Conservation (phyloP, 1,139 yeast genomes). For the Lodderomyces oxycetoniae region DNA sequence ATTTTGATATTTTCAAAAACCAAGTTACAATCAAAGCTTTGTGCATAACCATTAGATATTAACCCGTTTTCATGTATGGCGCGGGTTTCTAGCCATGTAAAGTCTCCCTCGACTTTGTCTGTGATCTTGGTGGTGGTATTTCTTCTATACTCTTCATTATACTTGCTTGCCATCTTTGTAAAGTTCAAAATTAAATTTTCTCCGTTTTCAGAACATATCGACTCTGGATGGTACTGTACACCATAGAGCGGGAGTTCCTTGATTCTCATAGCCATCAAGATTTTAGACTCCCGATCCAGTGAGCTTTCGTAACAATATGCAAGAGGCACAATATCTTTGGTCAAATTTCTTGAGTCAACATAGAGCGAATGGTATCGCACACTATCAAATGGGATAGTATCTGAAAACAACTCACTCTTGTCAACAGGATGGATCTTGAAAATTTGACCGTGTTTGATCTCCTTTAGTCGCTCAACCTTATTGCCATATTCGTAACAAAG, state of each 20-base stretch:
- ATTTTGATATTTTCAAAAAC: slow-evolving; percentile 17
- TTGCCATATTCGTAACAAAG: slow-evolving; percentile 67
- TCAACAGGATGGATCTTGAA: slow-evolving; percentile 42
- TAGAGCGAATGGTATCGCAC: slow-evolving; percentile 88
- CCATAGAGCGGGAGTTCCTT: slow-evolving; percentile 68
- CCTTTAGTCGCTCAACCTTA: slow-evolving; percentile 45
- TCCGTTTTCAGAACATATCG: slow-evolving; percentile 77
- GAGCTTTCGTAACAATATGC: slow-evolving; percentile 47
- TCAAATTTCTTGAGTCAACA: slow-evolving; percentile 32
- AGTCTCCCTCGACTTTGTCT: slow-evolving; percentile 11
- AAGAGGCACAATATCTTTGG: slow-evolving; percentile 44
- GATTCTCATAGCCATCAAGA: slow-evolving; percentile 80
- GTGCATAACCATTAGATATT: slow-evolving; percentile 1
- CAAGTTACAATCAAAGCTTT: slow-evolving; percentile 7
- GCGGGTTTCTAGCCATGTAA: slow-evolving; percentile 10
- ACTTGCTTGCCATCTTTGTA: slow-evolving; percentile 45
- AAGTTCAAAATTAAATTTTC: slow-evolving; percentile 56
- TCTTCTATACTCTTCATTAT: slow-evolving; percentile 21
- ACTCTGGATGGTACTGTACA: slow-evolving; percentile 97
- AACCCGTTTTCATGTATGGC: slow-evolving; percentile 13
- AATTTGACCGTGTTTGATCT: slow-evolving; percentile 84
- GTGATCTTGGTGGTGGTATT: slow-evolving; percentile 1
- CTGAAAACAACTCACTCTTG: slow-evolving; percentile 15
- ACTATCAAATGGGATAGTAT: slow-evolving; percentile 43
- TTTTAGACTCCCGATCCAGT: slow-evolving; percentile 21